A percentile compares a stretch with the other conserved stretches of the same genome.
Evolutionary conservation across 1,139 yeast genomes (phyloP).

Genomic region (Suhomyces chickasaworum): DNA sequence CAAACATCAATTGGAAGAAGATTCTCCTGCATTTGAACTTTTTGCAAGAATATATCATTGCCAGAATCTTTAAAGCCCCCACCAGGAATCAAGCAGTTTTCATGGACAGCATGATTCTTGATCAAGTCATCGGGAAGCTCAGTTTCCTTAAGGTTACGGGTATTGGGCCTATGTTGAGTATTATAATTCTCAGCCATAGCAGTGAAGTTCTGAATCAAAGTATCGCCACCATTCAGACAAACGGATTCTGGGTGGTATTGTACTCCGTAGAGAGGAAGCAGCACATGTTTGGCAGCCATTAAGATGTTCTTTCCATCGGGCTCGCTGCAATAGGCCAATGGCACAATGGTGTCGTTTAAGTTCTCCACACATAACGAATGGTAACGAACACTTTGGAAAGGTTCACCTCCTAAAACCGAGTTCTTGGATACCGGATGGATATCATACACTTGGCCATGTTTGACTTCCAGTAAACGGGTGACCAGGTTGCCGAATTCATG

Average conservation of each 20-base stretch:
- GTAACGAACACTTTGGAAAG: constrained; percentile 76
- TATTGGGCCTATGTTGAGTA: constrained; percentile 16
- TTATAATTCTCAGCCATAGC: constrained; percentile 48
- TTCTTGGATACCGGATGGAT: constrained; percentile 47
- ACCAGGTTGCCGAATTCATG: constrained; percentile 63
- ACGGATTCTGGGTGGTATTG: constrained; percentile 98
- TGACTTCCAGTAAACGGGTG: constrained; percentile 54
- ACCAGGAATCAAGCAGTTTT: constrained; percentile 18
- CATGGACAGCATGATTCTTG: constrained; percentile 21
- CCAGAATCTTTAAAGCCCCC: constrained; percentile 12
- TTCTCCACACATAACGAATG: constrained; percentile 75
- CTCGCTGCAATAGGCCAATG: constrained; percentile 58
- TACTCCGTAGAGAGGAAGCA: constrained; percentile 81
- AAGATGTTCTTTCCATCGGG: constrained; percentile 40
- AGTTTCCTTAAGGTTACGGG: not conserved
- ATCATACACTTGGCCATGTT: constrained; percentile 83
- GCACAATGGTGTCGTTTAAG: constrained; percentile 38
- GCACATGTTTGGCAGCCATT: constrained; percentile 75
- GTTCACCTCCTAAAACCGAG: constrained; percentile 21
- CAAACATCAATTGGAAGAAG: constrained; percentile 50
- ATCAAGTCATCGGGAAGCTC: constrained; percentile 15
- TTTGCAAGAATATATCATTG: constrained; percentile 19
- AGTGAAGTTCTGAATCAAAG: constrained; percentile 66
- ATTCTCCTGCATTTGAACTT: constrained; percentile 17
- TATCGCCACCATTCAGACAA: constrained; percentile 70